These are phyloP conservation scores for Aulographum hederae DNA, from an alignment of 2,329 filamentous ascomycete species.

Conservation along the genomic window DNA sequence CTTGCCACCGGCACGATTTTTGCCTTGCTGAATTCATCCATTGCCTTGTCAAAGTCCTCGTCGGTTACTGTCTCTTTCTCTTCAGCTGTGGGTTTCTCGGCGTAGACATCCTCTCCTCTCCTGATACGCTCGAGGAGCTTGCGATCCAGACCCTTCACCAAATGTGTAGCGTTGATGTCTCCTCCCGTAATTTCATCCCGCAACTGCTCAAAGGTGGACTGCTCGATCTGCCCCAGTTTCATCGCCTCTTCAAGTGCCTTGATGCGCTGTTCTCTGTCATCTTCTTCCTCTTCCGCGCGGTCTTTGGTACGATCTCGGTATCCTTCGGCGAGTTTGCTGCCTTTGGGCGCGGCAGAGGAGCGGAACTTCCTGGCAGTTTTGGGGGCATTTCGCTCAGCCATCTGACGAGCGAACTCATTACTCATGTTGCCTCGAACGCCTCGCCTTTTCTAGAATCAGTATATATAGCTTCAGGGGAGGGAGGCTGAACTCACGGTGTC, in stretches of 20 bases:
- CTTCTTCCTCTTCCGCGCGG: slow-evolving; percentile 24
- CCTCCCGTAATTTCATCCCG: slow-evolving; percentile 65
- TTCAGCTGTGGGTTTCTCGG: slow-evolving; percentile 17
- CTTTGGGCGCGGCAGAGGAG: slow-evolving; percentile 60
- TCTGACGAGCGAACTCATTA: slow-evolving; percentile 65
- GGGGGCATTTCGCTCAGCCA: slow-evolving; percentile 48
- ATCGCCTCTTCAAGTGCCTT: slow-evolving; percentile 65
- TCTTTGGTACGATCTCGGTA: slow-evolving; percentile 68
- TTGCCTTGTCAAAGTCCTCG: slow-evolving; percentile 23
- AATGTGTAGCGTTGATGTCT: slow-evolving; percentile 60
- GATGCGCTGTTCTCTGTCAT: slow-evolving; percentile 45
- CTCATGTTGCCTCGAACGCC: too few relatives aligned
- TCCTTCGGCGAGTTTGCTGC: slow-evolving; percentile 58
- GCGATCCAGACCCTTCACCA: slow-evolving; percentile 85
- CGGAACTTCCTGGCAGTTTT: slow-evolving; percentile 49
- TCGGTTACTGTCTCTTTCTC: slow-evolving; percentile 11
- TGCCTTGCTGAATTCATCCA: slow-evolving; percentile 39
- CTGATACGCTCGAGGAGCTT: slow-evolving; percentile 54
- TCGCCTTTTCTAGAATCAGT: too few relatives aligned
- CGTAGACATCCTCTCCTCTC: slow-evolving; percentile 40
- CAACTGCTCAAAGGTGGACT: slow-evolving; percentile 57
- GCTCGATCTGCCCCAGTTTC: slow-evolving; percentile 71
- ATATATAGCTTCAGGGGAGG: too few relatives aligned
- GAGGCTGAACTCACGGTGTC: slow-evolving; percentile 60
- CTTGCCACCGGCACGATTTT: slow-evolving; percentile 51